Percentiles rank a stretch among this genome's conserved stretches.
Conservation (phyloP, 805 yeast genomes). For the Candida cerambycidarum region DNA sequence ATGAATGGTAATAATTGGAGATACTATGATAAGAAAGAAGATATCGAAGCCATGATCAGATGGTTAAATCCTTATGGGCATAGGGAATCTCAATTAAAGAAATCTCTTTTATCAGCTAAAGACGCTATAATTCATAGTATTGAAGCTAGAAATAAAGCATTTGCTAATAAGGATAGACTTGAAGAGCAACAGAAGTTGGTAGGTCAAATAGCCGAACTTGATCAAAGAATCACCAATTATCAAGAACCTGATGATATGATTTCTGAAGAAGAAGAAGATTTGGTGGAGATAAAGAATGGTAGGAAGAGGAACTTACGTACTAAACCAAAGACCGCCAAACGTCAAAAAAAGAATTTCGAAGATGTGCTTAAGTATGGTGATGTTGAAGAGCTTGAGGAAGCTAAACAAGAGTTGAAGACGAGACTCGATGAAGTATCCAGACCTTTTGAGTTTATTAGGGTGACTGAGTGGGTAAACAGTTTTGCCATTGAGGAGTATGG, state of each 20-base stretch:
- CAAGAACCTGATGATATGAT: conserved; percentile 4
- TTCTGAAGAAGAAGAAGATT: conserved; percentile 33
- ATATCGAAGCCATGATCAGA: conserved; percentile 52
- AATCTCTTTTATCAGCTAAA: conserved; percentile 55
- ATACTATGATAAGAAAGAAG: conserved; percentile 60
- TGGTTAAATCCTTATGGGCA: conserved; percentile 78
- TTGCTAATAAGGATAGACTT: conserved; percentile 17
- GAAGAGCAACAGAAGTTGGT: conserved; percentile 41
- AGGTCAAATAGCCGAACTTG: conserved; percentile 37
- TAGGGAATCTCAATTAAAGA: conserved; percentile 64
- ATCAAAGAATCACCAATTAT: conserved; percentile 15
- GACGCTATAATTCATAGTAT: conserved; percentile 57
- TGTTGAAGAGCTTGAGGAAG: conserved; percentile 23
- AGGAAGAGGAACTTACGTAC: conserved; percentile 33
- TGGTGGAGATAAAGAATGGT: conserved; percentile 21
- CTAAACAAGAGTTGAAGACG: conserved; percentile 26
- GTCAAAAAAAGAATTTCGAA: conserved; percentile 32
- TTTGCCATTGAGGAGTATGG: conserved; percentile 53
- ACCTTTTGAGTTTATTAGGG: conserved; percentile 45
- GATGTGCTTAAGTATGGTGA: conserved; percentile 31
- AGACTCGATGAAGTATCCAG: conserved; percentile 32
- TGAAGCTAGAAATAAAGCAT: conserved; percentile 54
- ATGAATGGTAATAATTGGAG: conserved; percentile 63
- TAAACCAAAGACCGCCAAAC: conserved; percentile 25
- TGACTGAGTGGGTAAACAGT: conserved; percentile 62